A percentile compares a stretch with the other conserved stretches of the same genome.
These are phyloP conservation scores for Candida krabiensis DNA, from an alignment of 805 yeast species.

Conservation along the genomic window DNA sequence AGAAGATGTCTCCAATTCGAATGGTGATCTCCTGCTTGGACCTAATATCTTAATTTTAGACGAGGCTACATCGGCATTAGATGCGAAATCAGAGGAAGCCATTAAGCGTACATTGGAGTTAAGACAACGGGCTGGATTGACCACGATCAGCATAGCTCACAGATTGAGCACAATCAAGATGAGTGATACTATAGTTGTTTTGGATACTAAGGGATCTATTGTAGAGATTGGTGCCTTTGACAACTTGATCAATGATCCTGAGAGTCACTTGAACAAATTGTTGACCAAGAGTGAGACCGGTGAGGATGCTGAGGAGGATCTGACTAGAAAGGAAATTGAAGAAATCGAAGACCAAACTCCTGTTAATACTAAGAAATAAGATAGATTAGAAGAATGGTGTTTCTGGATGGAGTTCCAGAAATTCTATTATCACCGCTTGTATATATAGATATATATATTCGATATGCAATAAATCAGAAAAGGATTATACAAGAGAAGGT, in stretches of 20 bases:
- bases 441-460: too few species aligned
- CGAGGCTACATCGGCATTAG: conserved; percentile 94
- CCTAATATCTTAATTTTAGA: conserved; percentile 85
- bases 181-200: conserved; percentile 77
- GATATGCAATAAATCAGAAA: too few species aligned
- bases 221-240: conserved; percentile 68
- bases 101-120: conserved; percentile 70
- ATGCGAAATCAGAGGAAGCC: conserved; percentile 81
- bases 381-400: neutral
- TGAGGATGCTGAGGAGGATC: conserved; percentile 26
- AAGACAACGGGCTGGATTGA: conserved; percentile 56
- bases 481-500: too few species aligned
- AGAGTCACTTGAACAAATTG: conserved; percentile 45
- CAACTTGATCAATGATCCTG: conserved; percentile 46
- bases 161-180: conserved; percentile 83
- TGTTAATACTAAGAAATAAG: too few species aligned
- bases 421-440: too few species aligned
- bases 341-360: conserved; percentile 3
- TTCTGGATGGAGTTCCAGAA: too few species aligned
- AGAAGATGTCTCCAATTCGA: conserved; percentile 20
- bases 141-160: conserved; percentile 90
- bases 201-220: conserved; percentile 66
- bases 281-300: conserved; percentile 32
- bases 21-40: conserved; percentile 34
- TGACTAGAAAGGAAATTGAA: conserved; percentile 11